A percentile compares a stretch with the other conserved stretches of the same genome.
Evolutionary conservation across 257 asterid genomes (phyloP).

Genomic region (Ilex aquifolium): DNA sequence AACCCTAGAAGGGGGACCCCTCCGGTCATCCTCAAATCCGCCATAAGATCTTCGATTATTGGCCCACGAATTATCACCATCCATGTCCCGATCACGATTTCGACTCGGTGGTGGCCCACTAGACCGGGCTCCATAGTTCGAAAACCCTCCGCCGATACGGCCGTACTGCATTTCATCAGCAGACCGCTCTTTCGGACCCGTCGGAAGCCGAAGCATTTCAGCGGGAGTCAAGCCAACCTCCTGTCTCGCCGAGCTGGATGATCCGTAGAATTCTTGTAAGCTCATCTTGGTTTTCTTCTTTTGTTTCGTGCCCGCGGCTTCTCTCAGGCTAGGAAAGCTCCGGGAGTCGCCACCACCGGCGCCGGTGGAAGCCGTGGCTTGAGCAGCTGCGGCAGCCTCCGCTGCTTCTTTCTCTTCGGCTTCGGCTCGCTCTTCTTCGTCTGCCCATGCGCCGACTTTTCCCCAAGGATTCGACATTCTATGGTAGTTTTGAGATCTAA

Average conservation of each 20-base stretch:
- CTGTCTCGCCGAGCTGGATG: conserved; percentile 12
- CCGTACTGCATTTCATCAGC: conserved; percentile 68
- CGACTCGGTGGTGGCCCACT: conserved; percentile 28
- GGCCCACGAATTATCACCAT: conserved; percentile 31
- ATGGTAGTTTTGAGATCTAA: conserved; percentile 5
- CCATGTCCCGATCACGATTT: conserved; percentile 30
- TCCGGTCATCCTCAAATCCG: conserved; percentile 52
- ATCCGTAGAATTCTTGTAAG: conserved; percentile 62
- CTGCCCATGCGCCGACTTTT: conserved; percentile 91
- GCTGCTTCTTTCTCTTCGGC: conserved; percentile 71
- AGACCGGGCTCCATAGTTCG: conserved; percentile 49
- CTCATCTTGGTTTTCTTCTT: conserved; percentile 81
- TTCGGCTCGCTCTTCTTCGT: conserved; percentile 87
- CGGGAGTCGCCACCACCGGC: conserved; percentile 19
- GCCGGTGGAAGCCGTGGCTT: conserved; percentile 21
- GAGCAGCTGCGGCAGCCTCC: conserved; percentile 37
- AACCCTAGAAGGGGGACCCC: conserved; percentile 49
- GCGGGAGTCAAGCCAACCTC: conserved; percentile 43
- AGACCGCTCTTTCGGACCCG: conserved; percentile 83
- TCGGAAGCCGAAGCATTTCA: conserved; percentile 79
- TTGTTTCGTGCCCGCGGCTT: conserved; percentile 40
- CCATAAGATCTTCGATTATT: conserved; percentile 57
- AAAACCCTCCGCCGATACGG: conserved; percentile 81
- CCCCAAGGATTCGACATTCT: conserved; percentile 93
- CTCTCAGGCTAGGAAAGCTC: conserved; percentile 67